Percentiles rank a stretch among this genome's conserved stretches.
These are phyloP conservation scores for Rhododendron mucronatum DNA, from an alignment of 148 eudicot genomes.

Conservation along the genomic window DNA sequence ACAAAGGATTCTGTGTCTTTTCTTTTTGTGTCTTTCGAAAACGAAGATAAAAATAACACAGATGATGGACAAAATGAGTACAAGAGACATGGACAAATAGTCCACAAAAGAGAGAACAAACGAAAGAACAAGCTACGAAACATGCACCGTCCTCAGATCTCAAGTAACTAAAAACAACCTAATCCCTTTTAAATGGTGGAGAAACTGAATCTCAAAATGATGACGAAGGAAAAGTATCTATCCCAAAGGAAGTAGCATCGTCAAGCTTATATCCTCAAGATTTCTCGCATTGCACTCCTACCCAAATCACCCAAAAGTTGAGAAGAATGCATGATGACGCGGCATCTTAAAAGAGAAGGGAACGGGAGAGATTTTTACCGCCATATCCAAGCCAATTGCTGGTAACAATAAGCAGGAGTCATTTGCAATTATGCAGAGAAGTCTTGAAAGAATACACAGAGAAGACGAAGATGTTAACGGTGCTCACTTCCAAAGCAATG, in stretches of 20 bases:
- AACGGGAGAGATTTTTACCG: too few relatives aligned
- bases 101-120: too few relatives aligned
- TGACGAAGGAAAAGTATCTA: too few relatives aligned
- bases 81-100: neutral
- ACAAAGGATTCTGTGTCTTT: too few relatives aligned
- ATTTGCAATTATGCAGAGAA: conserved; percentile 16
- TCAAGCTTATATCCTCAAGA: neutral
- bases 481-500: conserved; percentile 28
- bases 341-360: neutral
- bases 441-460: conserved; percentile 25
- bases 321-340: neutral
- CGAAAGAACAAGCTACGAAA: neutral
- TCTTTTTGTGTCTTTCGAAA: too few relatives aligned
- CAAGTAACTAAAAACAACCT: neutral
- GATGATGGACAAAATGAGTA: too few relatives aligned
- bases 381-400: neutral
- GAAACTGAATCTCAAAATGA: neutral
- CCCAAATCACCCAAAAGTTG: neutral
- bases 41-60: too few relatives aligned
- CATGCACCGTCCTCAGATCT: neutral
- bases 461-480: conserved; percentile 24
- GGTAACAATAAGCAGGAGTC: neutral
- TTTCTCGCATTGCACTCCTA: neutral
- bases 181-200: neutral
- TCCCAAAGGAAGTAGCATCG: too few relatives aligned